Evolutionary conservation across 305 asterid genomes (phyloP).

Genomic region (Andrographis paniculata): DNA sequence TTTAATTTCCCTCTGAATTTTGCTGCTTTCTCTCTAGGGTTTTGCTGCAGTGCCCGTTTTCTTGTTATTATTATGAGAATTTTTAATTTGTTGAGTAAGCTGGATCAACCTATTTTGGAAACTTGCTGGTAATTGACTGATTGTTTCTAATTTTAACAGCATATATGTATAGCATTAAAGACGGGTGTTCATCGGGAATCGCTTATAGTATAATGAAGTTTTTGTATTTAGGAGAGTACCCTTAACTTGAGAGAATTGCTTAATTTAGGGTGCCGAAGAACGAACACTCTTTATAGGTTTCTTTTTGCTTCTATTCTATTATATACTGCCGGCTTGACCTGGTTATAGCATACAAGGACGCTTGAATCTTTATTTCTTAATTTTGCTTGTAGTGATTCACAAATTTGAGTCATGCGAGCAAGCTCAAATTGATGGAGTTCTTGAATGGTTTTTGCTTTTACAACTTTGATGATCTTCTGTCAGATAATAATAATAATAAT

Average conservation of each 20-base stretch:
- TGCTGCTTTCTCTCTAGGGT: slow-evolving; percentile 21
- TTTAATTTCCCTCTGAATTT: slow-evolving; percentile 3
- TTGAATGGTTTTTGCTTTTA: neutral
- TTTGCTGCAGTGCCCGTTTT: slow-evolving; percentile 11
- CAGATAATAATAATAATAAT: slow-evolving; percentile 8
- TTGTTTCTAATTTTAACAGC: slow-evolving; percentile 3
- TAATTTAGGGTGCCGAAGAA: neutral
- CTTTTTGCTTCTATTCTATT: slow-evolving; percentile 4
- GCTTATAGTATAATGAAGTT: slow-evolving; percentile 9
- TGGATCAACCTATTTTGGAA: slow-evolving; percentile 4
- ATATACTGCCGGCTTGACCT: slow-evolving; percentile 3
- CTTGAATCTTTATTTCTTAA: slow-evolving; percentile 5
- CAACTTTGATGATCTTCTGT: neutral
- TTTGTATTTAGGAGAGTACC: slow-evolving; percentile 2
- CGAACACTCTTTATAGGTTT: neutral
- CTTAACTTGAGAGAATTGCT: slow-evolving; percentile 8
- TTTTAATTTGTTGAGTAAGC: neutral
- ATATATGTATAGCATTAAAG: slow-evolving; percentile 3
- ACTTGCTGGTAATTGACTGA: too few species aligned
- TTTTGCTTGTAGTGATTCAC: slow-evolving; percentile 9
- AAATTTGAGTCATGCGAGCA: slow-evolving; percentile 11
- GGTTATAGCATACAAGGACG: neutral
- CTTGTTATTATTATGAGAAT: too few species aligned
- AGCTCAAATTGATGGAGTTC: too few species aligned
- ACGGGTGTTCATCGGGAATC: slow-evolving; percentile 9